phyloP scores from a whole-genome alignment of 2,329 filamentous ascomycete genomes.

The Phoma herbarum region DNA sequence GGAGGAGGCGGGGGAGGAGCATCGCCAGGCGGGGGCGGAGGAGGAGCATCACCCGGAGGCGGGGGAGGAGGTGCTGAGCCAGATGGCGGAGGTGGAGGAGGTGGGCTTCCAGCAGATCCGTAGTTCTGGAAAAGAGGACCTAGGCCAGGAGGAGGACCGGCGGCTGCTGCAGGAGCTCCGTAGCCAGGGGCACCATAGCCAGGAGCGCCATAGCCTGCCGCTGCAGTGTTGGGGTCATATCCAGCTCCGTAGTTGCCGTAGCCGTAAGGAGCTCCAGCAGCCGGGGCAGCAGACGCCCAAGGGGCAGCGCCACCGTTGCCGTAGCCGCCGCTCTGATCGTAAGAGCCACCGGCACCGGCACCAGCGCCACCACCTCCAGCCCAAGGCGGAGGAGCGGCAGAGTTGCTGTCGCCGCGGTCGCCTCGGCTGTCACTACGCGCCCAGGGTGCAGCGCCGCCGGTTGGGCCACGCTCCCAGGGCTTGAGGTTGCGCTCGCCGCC shows the following conservation, averaged over 20 bases:
- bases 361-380: constrained; percentile 45
- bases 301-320: constrained; percentile 45
- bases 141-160: constrained; percentile 61
- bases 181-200: constrained; percentile 56
- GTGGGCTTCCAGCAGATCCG: constrained; percentile 62
- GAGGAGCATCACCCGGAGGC: constrained; percentile 62
- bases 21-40: constrained; percentile 66
- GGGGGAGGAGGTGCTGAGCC: constrained; percentile 68
- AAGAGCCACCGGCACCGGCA: constrained; percentile 33
- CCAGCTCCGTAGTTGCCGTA: constrained; percentile 45
- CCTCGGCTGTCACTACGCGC: constrained; percentile 56
- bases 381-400: constrained; percentile 54
- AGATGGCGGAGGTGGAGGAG: constrained; percentile 70
- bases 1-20: constrained; percentile 64
- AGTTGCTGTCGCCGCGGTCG: constrained; percentile 50
- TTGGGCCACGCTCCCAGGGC: constrained; percentile 89
- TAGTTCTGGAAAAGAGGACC: constrained; percentile 75
- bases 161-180: constrained; percentile 53
- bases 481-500: constrained; percentile 68
- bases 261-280: constrained; percentile 55
- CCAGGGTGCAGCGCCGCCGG: constrained; percentile 86
- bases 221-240: constrained; percentile 40
- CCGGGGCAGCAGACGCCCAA: constrained; percentile 53
- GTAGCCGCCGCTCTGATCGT: constrained; percentile 39
- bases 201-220: constrained; percentile 39